A percentile compares a stretch with the other conserved stretches of the same genome.
Conservation (phyloP, 148 eudicot genomes). For the Vaccinium corymbosum region DNA sequence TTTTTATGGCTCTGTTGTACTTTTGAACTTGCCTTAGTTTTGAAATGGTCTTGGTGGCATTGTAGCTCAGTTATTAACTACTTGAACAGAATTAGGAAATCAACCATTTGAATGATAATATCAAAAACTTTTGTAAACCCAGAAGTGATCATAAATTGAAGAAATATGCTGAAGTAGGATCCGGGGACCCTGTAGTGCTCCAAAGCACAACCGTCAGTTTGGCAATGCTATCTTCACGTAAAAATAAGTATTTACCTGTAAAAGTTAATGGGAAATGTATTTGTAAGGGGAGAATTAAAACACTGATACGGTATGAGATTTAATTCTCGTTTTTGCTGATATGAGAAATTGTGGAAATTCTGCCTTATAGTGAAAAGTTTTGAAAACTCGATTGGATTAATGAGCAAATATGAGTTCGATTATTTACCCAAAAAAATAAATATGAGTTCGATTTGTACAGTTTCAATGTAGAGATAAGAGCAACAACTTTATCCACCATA, state of each 20-base stretch:
- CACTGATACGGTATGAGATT: not conserved
- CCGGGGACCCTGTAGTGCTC: too few relatives aligned
- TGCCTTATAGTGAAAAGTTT: not conserved
- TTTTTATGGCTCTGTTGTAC: not conserved
- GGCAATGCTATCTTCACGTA: not conserved
- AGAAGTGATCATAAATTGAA: slow-evolving; percentile 1
- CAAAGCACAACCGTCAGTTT: not conserved
- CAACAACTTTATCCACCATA: too few relatives aligned
- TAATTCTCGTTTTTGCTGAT: not conserved
- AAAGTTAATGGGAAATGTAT: not conserved
- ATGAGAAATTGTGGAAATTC: too few relatives aligned
- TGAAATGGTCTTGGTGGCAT: not conserved
- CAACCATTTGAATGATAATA: not conserved
- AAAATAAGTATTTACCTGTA: too few relatives aligned
- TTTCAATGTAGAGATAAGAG: too few relatives aligned
- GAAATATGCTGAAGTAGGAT: not conserved
- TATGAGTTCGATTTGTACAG: too few relatives aligned
- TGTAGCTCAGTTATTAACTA: not conserved
- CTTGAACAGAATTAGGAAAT: not conserved
- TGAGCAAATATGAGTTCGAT: too few relatives aligned
- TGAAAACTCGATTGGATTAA: not conserved
- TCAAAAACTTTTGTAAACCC: not conserved
- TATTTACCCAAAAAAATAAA: too few relatives aligned
- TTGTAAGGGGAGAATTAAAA: not conserved
- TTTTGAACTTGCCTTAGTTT: not conserved